A percentile compares a stretch with the other conserved stretches of the same genome.
Conservation (phyloP, 192 early-diverging fungal genomes). For the Nowakowskiella sp. region DNA sequence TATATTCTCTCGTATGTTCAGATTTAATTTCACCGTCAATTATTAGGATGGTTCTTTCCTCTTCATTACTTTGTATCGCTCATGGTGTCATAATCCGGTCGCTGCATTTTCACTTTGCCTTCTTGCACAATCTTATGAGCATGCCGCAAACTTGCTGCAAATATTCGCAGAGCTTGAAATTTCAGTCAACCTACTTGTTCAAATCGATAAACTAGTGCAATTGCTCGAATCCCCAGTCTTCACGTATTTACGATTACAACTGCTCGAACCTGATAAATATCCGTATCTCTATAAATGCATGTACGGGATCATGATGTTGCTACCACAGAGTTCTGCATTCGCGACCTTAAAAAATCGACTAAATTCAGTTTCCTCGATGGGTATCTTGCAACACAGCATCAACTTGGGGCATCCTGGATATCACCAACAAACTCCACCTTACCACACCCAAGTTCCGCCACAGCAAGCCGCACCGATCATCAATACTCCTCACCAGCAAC, state of each 20-base stretch:
- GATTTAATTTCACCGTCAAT: not conserved
- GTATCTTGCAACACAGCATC: no score
- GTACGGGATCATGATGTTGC: slow-evolving; percentile 92
- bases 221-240: slow-evolving; percentile 96
- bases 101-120: slow-evolving; percentile 89
- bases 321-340: slow-evolving; percentile 96
- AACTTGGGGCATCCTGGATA: no score
- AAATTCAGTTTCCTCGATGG: slow-evolving; percentile 63
- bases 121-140: slow-evolving; percentile 94
- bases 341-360: slow-evolving; percentile 89
- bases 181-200: slow-evolving; percentile 87
- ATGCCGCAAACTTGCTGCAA: slow-evolving; percentile 70
- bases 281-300: slow-evolving; percentile 87
- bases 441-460: no score
- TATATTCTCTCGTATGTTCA: not conserved
- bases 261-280: slow-evolving; percentile 84
- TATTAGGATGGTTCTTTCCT: slow-evolving; percentile 66
- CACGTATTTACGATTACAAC: slow-evolving; percentile 85
- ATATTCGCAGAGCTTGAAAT: slow-evolving; percentile 89
- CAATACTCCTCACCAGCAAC: no score
- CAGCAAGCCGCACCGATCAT: no score
- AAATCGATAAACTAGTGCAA: slow-evolving; percentile 97
- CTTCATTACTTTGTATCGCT: slow-evolving; percentile 78
- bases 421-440: no score
- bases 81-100: slow-evolving; percentile 97